Base-by-base conservation (phyloP, 2,329 filamentous ascomycete genomes). In the Botrytis deweyae region DNA sequence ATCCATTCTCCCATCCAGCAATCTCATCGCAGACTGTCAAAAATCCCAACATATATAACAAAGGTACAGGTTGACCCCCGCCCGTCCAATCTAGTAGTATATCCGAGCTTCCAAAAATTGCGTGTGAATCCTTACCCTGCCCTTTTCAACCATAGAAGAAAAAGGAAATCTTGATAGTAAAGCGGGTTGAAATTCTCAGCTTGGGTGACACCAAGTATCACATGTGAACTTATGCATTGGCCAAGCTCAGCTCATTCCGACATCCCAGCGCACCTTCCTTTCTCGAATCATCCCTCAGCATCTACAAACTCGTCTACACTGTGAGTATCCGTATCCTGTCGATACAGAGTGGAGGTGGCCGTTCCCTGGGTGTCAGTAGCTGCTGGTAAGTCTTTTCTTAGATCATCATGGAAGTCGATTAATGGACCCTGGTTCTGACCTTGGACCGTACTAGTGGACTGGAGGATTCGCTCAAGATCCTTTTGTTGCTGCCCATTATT, bases 331-430 rank as follows among this genome's bases (percentile, higher is more conserved):
- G 80, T 81, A 70, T 81, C 78, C 65, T 78, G 61, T 66, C 79
- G 76, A 55, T 75, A 76, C 42, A 81, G 61, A 25, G 74, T 46
- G n/a, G 65, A 29, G 25, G 61, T 18, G 40, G 61, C 49, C 36
- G 46, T 52, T 38, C 46, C 72, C 44, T 66, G 36, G 42, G 33
- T 75, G 49, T 69, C 55, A 58, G 25, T 44, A 59, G 74, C 77
- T 42, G 79, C 73, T 6, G 87, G 87, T 55, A 90, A 77, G 38
- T 83, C 80, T 73, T 85, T 86, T 80, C 86, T 86, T 79, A 90
- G 62, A 73, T 90, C 88, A 18, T 85, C 78, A 25, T 86, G 83
- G 74, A 91, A 90, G 79, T 90, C 87, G 49, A 90, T 84, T 62
- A 82, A 64, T 3, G 76, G 38, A 38, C 73, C 72, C 20, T 73